Evolutionary conservation across 1,284 basidiomycete genomes (phyloP).

Genomic region (Cystobasidium slooffiae): DNA sequence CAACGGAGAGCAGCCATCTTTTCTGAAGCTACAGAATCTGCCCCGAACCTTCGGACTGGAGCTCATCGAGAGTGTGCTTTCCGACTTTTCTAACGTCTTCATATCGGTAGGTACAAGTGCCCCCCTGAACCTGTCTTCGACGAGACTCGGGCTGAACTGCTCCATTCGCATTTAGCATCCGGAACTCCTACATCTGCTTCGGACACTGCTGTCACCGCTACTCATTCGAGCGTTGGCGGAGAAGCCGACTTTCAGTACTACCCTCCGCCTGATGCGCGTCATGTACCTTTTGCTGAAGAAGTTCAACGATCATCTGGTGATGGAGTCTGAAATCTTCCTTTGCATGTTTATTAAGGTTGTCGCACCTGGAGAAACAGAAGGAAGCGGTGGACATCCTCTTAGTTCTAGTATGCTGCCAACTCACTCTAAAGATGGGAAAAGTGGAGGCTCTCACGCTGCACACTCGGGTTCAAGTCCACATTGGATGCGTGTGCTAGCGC

Average conservation of each 20-base stretch:
- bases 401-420: slow-evolving; percentile 31
- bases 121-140: not conserved
- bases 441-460: not conserved
- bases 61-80: slow-evolving; percentile 93
- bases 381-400: slow-evolving; percentile 51
- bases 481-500: slow-evolving; percentile 86
- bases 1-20: slow-evolving; percentile 72
- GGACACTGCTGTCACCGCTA: slow-evolving; percentile 85
- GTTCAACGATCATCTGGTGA: slow-evolving; percentile 77
- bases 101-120: slow-evolving; percentile 65
- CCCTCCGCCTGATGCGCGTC: slow-evolving; percentile 86
- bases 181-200: slow-evolving; percentile 81
- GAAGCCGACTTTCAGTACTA: slow-evolving; percentile 80
- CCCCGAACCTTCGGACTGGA: slow-evolving; percentile 94
- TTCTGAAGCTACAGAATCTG: slow-evolving; percentile 80
- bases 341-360: slow-evolving; percentile 78
- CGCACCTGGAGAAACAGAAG: slow-evolving; percentile 66
- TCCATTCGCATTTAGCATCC: slow-evolving; percentile 64
- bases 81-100: slow-evolving; percentile 88
- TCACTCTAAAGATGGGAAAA: slow-evolving; percentile 13
- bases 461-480: slow-evolving; percentile 60
- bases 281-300: slow-evolving; percentile 90
- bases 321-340: slow-evolving; percentile 83
- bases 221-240: slow-evolving; percentile 67
- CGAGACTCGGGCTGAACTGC: not conserved